Conservation (phyloP, 164 flowering plant species). For the Vitis riparia region DNA sequence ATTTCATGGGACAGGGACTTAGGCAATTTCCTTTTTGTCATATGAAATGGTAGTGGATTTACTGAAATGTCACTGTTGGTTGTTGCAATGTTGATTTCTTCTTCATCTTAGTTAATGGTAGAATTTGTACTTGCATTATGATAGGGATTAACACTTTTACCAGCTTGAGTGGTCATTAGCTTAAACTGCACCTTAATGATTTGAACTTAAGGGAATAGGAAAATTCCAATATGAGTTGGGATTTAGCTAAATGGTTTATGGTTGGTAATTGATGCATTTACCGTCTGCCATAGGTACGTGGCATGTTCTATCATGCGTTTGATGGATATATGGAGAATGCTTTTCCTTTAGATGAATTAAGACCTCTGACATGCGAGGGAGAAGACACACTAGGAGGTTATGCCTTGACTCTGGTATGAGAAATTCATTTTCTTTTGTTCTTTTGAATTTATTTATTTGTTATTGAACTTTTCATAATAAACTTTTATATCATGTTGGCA, state of each 20-base stretch:
- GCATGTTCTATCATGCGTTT: slow-evolving; percentile 96
- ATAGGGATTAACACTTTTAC: too few relatives aligned
- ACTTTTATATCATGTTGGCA: neutral
- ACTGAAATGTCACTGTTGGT: too few relatives aligned
- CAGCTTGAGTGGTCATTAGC: too few relatives aligned
- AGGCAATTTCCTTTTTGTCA: too few relatives aligned
- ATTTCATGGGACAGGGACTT: too few relatives aligned
- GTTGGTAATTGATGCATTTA: neutral
- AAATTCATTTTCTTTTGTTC: neutral
- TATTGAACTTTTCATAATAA: neutral
- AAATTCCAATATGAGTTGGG: too few relatives aligned
- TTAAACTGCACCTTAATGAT: too few relatives aligned
- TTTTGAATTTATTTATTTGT: neutral
- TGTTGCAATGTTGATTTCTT: too few relatives aligned
- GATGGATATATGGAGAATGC: slow-evolving; percentile 93
- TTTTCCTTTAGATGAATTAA: slow-evolving; percentile 90
- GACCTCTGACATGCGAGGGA: slow-evolving; percentile 82
- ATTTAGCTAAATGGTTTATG: neutral
- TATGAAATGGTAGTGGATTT: too few relatives aligned
- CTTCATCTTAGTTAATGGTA: too few relatives aligned
- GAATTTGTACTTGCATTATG: too few relatives aligned
- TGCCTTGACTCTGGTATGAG: slow-evolving; percentile 88
- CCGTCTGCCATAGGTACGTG: slow-evolving; percentile 59
- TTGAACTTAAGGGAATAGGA: too few relatives aligned
- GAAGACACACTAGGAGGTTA: slow-evolving; percentile 95